Evolutionary conservation across 192 early-diverging fungal genomes (phyloP), one percentile per base, ranked within the genome.

Genomic region (Coemansia sp.): DNA sequence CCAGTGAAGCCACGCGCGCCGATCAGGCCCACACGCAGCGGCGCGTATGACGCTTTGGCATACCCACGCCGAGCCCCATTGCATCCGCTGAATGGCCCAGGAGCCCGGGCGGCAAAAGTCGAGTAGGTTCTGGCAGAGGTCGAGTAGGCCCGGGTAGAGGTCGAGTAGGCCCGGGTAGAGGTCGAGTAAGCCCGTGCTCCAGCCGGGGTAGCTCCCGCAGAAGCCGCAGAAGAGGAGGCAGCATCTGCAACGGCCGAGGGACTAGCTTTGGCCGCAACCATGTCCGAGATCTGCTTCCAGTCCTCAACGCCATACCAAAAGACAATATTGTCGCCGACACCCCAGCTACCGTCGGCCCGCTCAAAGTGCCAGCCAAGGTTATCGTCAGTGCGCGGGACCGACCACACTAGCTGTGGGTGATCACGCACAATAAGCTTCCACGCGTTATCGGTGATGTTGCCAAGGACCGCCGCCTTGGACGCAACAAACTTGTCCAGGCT

Each of bases 1-100:
- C 96, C 96, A 17, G 96, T 99, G 64, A 87, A 92, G 17, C 96
- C 96, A 44, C 96, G 89, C 20, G 96, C 96, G 29, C 96, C 96
- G 49, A 99, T 94, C 23, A 99, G 77, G 20, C 94, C 94, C 29
- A 99, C 82, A 37, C 78, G 69, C 5, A 75, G 47, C 3, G 56
- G 60, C 12, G 44, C 9, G 16, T 20, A 36, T 13, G 53, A 18
- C 0, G 44, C n/a, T n/a, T n/a, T n/a, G n/a, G n/a, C n/a, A n/a
- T n/a, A n/a, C n/a, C n/a, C n/a, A n/a, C n/a, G n/a, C n/a, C n/a
- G n/a, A n/a, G n/a, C n/a, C 39, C 29, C 7, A 36, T n/a, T n/a
- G 14, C 13, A 51, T 18, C 7, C 20, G 28, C 20, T 37, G 54
- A 14, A n/a, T n/a, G n/a, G n/a, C n/a, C n/a, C n/a, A n/a, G n/a